Conservation (phyloP, 1,284 basidiomycete species). For the Apiotrichum mycotoxinovorans region DNA sequence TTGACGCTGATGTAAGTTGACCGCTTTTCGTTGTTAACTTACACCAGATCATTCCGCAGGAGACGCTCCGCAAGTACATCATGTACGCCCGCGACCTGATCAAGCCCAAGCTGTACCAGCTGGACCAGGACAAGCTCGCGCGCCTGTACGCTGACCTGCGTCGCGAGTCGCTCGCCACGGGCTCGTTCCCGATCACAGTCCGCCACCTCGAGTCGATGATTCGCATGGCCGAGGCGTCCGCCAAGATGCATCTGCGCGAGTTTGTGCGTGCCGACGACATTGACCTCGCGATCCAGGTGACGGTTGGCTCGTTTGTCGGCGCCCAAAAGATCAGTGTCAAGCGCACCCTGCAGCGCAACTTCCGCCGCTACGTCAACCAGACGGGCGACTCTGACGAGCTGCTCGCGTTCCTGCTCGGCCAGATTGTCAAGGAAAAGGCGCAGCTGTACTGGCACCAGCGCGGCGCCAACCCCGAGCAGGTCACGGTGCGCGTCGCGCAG, state of each 20-base stretch:
- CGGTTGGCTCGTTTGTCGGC: constrained; percentile 88
- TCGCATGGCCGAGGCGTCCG: constrained; percentile 96
- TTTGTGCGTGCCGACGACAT: constrained; percentile 95
- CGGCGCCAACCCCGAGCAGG: constrained; percentile 65
- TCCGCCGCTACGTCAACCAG: constrained; percentile 95
- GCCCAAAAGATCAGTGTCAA: constrained; percentile 99
- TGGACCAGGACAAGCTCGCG: constrained; percentile 94
- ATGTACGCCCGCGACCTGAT: constrained; percentile 96
- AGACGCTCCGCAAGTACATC: constrained; percentile 96
- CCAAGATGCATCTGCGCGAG: constrained; percentile 96
- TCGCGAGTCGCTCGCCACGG: constrained; percentile 91
- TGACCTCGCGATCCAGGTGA: constrained; percentile 92
- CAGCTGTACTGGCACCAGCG: constrained; percentile 75
- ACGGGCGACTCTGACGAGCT: constrained; percentile 94
- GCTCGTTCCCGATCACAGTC: constrained; percentile 96
- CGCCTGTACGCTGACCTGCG: constrained; percentile 95
- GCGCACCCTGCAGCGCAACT: constrained; percentile 93
- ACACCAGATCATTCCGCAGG: constrained; percentile 87
- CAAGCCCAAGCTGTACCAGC: constrained; percentile 83
- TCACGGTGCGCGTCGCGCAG: constrained; percentile 70
- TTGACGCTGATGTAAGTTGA: constrained; percentile 82
- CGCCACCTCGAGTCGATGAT: constrained; percentile 99
- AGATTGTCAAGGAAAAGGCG: constrained; percentile 91
- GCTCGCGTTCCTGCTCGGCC: constrained; percentile 87
- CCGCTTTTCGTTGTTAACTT: neutral